Conservation (phyloP, 805 yeast genomes). For the Candida hispaniensis region DNA sequence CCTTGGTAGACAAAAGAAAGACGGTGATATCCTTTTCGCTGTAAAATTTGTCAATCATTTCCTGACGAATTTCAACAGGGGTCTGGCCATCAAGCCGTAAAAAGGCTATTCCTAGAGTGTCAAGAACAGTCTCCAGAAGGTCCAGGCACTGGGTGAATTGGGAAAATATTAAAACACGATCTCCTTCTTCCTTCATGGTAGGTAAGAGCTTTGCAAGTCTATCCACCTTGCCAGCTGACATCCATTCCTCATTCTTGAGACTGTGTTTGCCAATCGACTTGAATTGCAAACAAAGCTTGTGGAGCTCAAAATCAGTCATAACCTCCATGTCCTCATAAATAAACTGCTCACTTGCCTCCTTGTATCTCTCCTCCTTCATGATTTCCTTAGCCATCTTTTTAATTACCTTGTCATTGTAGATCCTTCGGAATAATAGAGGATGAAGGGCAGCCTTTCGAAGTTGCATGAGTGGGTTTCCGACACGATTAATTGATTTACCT, state of each 20-base stretch:
- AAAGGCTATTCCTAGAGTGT: slow-evolving; percentile 54
- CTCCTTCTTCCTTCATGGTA: slow-evolving; percentile 43
- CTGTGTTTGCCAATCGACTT: slow-evolving; percentile 43
- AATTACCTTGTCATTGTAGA: slow-evolving; percentile 47
- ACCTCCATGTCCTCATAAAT: slow-evolving; percentile 91
- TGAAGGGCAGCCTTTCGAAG: slow-evolving; percentile 89
- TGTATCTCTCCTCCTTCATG: slow-evolving; percentile 69
- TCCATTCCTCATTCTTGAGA: slow-evolving; percentile 45
- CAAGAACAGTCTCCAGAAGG: slow-evolving; percentile 66
- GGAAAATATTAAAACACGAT: slow-evolving; percentile 73
- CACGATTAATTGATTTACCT: slow-evolving; percentile 33
- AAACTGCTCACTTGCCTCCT: slow-evolving; percentile 61
- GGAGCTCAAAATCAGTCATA: slow-evolving; percentile 86
- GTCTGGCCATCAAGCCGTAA: slow-evolving; percentile 90
- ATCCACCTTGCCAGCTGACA: slow-evolving; percentile 65
- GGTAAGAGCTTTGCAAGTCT: slow-evolving; percentile 49
- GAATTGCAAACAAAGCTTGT: slow-evolving; percentile 60
- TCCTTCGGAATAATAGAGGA: slow-evolving; percentile 68
- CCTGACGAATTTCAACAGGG: slow-evolving; percentile 85
- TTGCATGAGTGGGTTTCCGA: slow-evolving; percentile 72
- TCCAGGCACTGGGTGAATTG: slow-evolving; percentile 88
- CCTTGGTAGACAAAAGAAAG: slow-evolving; percentile 83
- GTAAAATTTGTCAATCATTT: slow-evolving; percentile 77
- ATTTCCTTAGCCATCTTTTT: slow-evolving; percentile 64
- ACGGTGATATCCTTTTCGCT: slow-evolving; percentile 75